Conservation (phyloP, 345 rosid species). For the Citropsis articulata region DNA sequence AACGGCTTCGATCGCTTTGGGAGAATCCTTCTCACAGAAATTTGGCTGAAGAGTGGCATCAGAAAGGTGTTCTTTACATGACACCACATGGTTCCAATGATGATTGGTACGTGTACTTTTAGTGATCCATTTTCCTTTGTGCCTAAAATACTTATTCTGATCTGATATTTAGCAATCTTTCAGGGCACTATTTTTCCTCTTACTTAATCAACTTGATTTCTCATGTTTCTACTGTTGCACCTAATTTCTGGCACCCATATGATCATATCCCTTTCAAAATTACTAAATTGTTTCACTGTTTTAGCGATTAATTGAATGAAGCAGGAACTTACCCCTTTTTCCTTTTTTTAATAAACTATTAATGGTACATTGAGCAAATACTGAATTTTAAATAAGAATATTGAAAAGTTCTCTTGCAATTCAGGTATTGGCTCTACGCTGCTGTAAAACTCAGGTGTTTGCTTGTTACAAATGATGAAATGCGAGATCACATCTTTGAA, state of each 20-base stretch:
- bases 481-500: slow-evolving; percentile 95
- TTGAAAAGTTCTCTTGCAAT: neutral
- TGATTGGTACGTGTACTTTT: slow-evolving; percentile 57
- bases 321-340: neutral
- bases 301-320: neutral
- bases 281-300: neutral
- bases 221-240: neutral
- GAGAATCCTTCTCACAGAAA: slow-evolving; percentile 48
- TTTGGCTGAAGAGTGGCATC: slow-evolving; percentile 67
- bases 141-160: neutral
- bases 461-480: slow-evolving; percentile 87
- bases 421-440: slow-evolving; percentile 92
- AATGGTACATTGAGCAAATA: neutral
- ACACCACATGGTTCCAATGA: slow-evolving; percentile 93
- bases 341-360: neutral
- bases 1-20: slow-evolving; percentile 59
- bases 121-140: neutral
- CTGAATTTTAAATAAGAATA: neutral
- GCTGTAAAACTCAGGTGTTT: slow-evolving; percentile 74
- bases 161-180: neutral
- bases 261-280: neutral
- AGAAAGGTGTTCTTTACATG: slow-evolving; percentile 53
- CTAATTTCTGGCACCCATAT: neutral
- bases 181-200: neutral
- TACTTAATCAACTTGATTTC: neutral